A percentile compares a stretch with the other conserved stretches of the same genome.
phyloP scores from a whole-genome alignment of 2,329 filamentous ascomycete genomes.

The Sporothrix schenckii region DNA sequence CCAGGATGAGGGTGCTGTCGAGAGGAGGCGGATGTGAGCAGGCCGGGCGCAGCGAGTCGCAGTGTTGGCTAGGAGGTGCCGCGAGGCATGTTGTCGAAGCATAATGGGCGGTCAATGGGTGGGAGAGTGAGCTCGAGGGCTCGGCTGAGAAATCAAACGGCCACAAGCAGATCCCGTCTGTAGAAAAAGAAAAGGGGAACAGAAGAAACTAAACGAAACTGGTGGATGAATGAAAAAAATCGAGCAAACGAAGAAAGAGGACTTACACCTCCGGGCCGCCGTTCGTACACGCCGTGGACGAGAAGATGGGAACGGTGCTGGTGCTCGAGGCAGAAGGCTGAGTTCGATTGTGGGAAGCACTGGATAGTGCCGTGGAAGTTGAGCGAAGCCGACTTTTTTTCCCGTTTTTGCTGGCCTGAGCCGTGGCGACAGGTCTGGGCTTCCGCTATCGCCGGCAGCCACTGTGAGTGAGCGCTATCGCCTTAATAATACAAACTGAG shows the following conservation, averaged over 20 bases:
- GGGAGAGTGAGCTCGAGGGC: constrained; percentile 17
- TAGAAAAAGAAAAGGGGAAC: neutral
- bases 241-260: constrained; percentile 6
- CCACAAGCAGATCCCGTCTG: constrained; percentile 7
- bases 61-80: constrained; percentile 33
- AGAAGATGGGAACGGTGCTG: neutral
- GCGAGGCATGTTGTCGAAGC: constrained; percentile 36
- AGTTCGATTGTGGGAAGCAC: constrained; percentile 26
- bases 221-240: neutral
- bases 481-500: constrained; percentile 35
- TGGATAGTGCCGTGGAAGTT: constrained; percentile 31
- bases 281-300: constrained; percentile 21
- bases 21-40: constrained; percentile 28
- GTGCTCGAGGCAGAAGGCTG: constrained; percentile 11
- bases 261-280: constrained; percentile 20
- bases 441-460: constrained; percentile 35
- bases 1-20: constrained; percentile 6
- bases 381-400: constrained; percentile 31
- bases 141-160: constrained; percentile 28
- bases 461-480: constrained; percentile 9
- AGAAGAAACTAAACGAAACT: neutral
- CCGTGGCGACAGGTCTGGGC: constrained; percentile 28
- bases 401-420: constrained; percentile 26
- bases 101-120: constrained; percentile 30
- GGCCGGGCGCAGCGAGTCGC: constrained; percentile 11